A percentile compares a stretch with the other conserved stretches of the same genome.
phyloP scores from a whole-genome alignment of 768 basidiomycete species.

The Russula griseocarnosa region DNA sequence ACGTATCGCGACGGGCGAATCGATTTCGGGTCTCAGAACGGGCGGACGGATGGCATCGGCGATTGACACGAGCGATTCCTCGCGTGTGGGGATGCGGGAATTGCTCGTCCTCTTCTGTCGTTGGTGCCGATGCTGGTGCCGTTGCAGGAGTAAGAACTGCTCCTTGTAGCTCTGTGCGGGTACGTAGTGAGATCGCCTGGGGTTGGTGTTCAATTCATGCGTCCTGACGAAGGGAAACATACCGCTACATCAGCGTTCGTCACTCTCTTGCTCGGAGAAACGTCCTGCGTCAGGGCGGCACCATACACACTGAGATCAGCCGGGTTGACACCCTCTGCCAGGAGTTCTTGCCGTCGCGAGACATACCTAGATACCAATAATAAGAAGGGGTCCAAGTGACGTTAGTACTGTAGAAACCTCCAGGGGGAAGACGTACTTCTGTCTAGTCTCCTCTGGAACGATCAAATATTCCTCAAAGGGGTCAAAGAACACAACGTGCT shows the following conservation, averaged over 20 bases:
- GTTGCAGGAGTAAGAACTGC: constrained; percentile 5
- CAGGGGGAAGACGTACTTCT: constrained; percentile 1
- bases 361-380: background rate
- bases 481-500: constrained; percentile 7
- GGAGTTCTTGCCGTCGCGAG: constrained; percentile 1
- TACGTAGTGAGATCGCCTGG: background rate
- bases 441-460: constrained; percentile 12
- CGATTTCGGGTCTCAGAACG: background rate
- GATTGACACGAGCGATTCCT: constrained; percentile 14
- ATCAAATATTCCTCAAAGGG: constrained; percentile 19
- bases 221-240: background rate
- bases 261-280: constrained; percentile 7
- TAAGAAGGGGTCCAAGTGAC: too few relatives aligned
- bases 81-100: background rate
- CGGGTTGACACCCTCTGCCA: constrained; percentile 5
- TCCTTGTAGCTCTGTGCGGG: constrained; percentile 7
- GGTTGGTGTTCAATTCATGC: background rate
- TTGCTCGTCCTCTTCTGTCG: background rate
- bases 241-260: constrained; percentile 13
- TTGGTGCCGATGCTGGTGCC: background rate
- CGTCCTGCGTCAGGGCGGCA: constrained; percentile 2
- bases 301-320: constrained; percentile 9
- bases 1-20: background rate
- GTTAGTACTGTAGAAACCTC: background rate
- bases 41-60: constrained; percentile 16